Evolutionary conservation across 306 rosid genomes (phyloP), one percentile per base, ranked within the genome.

Genomic region (Heteromeles arbutifolia): DNA sequence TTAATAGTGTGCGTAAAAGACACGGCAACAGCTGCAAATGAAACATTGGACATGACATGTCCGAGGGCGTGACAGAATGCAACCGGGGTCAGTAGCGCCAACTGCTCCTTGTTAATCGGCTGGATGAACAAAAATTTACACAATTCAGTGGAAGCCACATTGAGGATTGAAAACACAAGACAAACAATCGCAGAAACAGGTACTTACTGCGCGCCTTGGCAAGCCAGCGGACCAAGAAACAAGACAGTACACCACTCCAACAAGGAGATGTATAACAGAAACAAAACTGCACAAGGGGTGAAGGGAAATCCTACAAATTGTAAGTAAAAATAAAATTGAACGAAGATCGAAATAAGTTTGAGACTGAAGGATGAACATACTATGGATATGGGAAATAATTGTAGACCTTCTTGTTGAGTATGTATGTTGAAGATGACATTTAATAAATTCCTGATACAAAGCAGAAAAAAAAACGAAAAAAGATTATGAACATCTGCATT

Each of bases 331-430:
- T 48, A 58, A 28, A 45, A 65, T 48, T 37, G 53, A 61, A 39
- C 22, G 32, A 70, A 73, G 63, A 74, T 62, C 39, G 28, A 65
- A 31, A 43, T 8, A 32, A 39, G 18, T 43, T 26, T 11, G 68
- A 57, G 68, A 48, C 24, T 17, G 52, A 19, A 21, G 65, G 28
- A 54, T 26, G 22, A 24, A 80, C 97, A 74, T 87, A 94, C 97
- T 84, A 95, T 11, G 98, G 98, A 76, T 95, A 95, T 43, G 98
- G 98, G 83, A 95, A 95, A 58, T 95, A 95, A 61, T 95, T 95
- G 68, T 95, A 95, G 83, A 95, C 89, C 86, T 90, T 95, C 89
- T 95, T 95, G 91, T 95, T 95, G 83, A 95, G n/a, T n/a, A n/a
- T n/a, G 84, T 53, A 95, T 95, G 81, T 95, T 95, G 80, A 95